Conservation (phyloP, 2,329 filamentous ascomycete species). For the Cucurbitaria berberidis region DNA sequence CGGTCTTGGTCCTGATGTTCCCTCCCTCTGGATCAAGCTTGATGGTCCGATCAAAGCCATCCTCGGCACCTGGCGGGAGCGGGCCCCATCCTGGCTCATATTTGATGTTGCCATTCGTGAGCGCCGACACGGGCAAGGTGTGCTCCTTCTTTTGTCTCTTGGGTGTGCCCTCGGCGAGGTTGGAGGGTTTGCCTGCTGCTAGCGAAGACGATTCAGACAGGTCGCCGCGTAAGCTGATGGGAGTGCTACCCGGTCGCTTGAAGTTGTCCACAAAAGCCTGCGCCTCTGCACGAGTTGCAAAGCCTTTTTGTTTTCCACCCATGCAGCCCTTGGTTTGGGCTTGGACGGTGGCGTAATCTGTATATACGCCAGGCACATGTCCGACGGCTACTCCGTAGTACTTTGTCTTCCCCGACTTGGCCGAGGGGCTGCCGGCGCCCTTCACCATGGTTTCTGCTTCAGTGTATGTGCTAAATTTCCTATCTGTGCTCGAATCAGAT, state of each 20-base stretch:
- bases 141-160: constrained; percentile 49
- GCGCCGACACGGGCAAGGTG: constrained; percentile 15
- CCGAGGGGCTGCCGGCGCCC: constrained; percentile 53
- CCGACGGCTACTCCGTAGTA: constrained; percentile 68
- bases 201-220: constrained; percentile 34
- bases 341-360: constrained; percentile 71
- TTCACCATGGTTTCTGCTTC: constrained; percentile 84
- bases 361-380: constrained; percentile 66
- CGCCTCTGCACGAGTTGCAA: constrained; percentile 67
- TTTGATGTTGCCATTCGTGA: constrained; percentile 19
- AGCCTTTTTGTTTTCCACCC: constrained; percentile 63
- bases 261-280: constrained; percentile 69
- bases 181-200: constrained; percentile 18
- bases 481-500: constrained; percentile 61
- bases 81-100: constrained; percentile 61
- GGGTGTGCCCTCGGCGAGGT: constrained; percentile 25
- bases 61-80: constrained; percentile 61
- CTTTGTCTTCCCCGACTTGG: constrained; percentile 53
- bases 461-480: constrained; percentile 74
- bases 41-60: constrained; percentile 67
- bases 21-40: constrained; percentile 61
- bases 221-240: constrained; percentile 37
- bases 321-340: constrained; percentile 76
- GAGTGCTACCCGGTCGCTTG: constrained; percentile 35
- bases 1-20: constrained; percentile 61